Conservation (phyloP, 768 basidiomycete species). For the Epithele typhae region DNA sequence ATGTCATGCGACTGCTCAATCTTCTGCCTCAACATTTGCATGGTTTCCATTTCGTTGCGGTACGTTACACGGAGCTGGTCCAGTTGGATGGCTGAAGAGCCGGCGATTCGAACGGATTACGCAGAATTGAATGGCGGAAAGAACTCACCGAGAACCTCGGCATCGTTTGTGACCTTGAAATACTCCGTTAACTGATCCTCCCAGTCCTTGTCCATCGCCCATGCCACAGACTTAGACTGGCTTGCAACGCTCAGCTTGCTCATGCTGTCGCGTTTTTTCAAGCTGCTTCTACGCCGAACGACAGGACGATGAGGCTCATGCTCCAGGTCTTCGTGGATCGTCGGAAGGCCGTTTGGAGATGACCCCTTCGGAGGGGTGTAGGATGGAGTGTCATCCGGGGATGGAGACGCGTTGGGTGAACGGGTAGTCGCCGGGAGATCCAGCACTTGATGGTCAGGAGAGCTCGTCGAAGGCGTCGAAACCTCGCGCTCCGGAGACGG, state of each 20-base stretch:
- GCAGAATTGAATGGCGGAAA: conserved; percentile 24
- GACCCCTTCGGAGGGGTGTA: conserved; percentile 10
- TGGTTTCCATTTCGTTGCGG: conserved; percentile 56
- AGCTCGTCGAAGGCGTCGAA: conserved; percentile 13
- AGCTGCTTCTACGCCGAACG: conserved; percentile 55
- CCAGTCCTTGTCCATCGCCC: conserved; percentile 68
- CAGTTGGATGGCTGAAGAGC: conserved; percentile 50
- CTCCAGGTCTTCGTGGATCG: conserved; percentile 25
- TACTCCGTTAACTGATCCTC: conserved; percentile 51
- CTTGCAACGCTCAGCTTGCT: conserved; percentile 44
- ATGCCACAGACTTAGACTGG: conserved; percentile 63
- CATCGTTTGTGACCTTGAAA: conserved; percentile 35
- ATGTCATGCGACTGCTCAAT: conserved; percentile 40
- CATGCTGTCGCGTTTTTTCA: conserved; percentile 50
- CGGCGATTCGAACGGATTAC: conserved; percentile 17
- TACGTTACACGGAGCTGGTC: conserved; percentile 53
- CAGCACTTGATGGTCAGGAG: conserved; percentile 8
- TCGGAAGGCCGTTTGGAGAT: conserved; percentile 26
- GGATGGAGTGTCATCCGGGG: conserved; percentile 4
- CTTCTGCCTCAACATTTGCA: conserved; percentile 52
- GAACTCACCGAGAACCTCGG: conserved; percentile 36
- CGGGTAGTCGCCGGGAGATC: conserved; percentile 8
- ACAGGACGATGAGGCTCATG: conserved; percentile 26
- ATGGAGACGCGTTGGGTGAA: conserved; percentile 1
- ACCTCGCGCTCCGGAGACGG: conserved; percentile 15